Evolutionary conservation across 1,284 basidiomycete genomes (phyloP).

Genomic region (Papiliotrema flavescens): DNA sequence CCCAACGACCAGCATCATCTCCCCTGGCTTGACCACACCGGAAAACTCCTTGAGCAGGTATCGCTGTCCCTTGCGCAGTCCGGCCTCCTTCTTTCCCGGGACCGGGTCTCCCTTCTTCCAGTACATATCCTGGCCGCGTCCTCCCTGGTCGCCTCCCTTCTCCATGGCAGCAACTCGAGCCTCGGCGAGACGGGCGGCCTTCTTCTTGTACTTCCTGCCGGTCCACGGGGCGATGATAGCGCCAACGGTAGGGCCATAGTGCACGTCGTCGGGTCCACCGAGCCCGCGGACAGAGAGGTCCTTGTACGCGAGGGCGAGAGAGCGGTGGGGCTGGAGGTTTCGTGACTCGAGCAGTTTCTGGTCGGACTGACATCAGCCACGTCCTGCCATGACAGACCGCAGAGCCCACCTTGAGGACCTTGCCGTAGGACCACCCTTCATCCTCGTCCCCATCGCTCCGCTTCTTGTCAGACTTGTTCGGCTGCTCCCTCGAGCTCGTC

Average conservation of each 20-base stretch:
- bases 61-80: slow-evolving; percentile 35
- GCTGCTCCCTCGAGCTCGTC: background rate
- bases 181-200: slow-evolving; percentile 18
- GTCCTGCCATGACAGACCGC: background rate
- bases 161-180: slow-evolving; percentile 17
- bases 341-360: background rate
- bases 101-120: slow-evolving; percentile 16
- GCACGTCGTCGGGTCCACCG: slow-evolving; percentile 21
- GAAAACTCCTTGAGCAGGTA: slow-evolving; percentile 39
- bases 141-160: slow-evolving; percentile 7
- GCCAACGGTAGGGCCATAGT: slow-evolving; percentile 12
- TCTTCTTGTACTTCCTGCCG: slow-evolving; percentile 31
- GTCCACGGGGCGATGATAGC: slow-evolving; percentile 16
- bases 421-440: background rate
- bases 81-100: slow-evolving; percentile 23
- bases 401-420: background rate
- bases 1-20: slow-evolving; percentile 48
- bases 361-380: background rate
- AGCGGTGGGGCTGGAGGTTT: background rate
- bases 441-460: background rate
- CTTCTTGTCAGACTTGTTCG: background rate
- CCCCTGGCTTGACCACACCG: slow-evolving; percentile 38
- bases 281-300: slow-evolving; percentile 21
- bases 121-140: slow-evolving; percentile 17
- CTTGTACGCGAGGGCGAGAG: slow-evolving; percentile 11